Evolutionary conservation across 148 eudicot genomes (phyloP).

Genomic region (Linanthus parryae): DNA sequence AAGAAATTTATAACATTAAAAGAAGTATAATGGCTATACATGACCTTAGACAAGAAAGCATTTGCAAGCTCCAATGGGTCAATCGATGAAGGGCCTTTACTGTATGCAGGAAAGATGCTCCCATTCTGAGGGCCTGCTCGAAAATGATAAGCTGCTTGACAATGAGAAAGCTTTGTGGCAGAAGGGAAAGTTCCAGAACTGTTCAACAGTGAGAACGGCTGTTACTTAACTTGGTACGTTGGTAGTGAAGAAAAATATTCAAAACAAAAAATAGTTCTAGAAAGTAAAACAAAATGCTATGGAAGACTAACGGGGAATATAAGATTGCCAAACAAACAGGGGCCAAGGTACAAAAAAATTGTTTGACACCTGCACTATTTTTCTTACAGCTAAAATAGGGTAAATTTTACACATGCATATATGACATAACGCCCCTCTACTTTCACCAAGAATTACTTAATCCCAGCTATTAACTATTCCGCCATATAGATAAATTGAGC

Average conservation of each 20-base stretch:
- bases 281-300: too few species aligned
- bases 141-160: slow-evolving; percentile 29
- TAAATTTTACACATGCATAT: neutral
- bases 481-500: too few species aligned
- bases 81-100: slow-evolving; percentile 5
- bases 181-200: slow-evolving; percentile 22
- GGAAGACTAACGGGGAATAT: neutral
- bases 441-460: too few species aligned
- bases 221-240: neutral
- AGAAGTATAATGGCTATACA: too few species aligned
- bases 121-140: slow-evolving; percentile 25
- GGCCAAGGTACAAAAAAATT: neutral
- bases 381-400: neutral
- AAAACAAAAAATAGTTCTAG: too few species aligned
- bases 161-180: slow-evolving; percentile 21
- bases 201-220: neutral
- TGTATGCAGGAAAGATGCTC: slow-evolving; percentile 18
- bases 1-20: too few species aligned
- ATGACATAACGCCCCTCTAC: too few species aligned
- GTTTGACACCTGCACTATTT: neutral
- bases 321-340: neutral
- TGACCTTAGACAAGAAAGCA: slow-evolving; percentile 18
- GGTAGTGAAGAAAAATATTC: too few species aligned
- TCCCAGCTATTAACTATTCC: too few species aligned
- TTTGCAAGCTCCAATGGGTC: slow-evolving; percentile 24